Conservation (phyloP, 768 basidiomycete genomes). For the Trametes gibbosa region DNA sequence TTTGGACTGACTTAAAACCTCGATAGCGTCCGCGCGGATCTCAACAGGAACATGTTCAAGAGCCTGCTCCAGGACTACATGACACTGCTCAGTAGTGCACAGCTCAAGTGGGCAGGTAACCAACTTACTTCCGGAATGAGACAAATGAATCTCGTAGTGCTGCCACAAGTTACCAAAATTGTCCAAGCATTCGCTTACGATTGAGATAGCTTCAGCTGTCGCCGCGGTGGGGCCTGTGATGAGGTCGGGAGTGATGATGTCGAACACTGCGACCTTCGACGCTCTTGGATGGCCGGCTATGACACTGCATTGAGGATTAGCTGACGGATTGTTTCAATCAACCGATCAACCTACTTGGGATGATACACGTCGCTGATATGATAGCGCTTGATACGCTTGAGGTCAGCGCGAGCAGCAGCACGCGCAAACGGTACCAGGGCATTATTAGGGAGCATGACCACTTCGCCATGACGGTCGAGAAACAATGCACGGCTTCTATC, state of each 20-base stretch:
- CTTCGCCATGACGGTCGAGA: conserved; percentile 78
- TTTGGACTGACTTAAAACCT: conserved; percentile 66
- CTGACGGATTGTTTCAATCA: neutral
- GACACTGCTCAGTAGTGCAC: neutral
- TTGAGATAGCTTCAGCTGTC: conserved; percentile 69
- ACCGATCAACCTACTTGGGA: conserved; percentile 47
- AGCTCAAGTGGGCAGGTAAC: conserved; percentile 7
- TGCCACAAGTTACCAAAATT: conserved; percentile 67
- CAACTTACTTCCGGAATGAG: conserved; percentile 65
- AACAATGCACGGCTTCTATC: conserved; percentile 60
- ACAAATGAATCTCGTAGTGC: conserved; percentile 74
- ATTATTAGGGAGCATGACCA: conserved; percentile 71
- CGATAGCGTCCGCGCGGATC: conserved; percentile 53
- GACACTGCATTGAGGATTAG: conserved; percentile 36
- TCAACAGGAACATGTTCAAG: conserved; percentile 60
- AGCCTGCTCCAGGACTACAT: conserved; percentile 61
- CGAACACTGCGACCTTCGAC: conserved; percentile 74
- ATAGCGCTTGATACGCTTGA: conserved; percentile 77
- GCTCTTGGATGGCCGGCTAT: conserved; percentile 72
- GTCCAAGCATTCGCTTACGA: conserved; percentile 64
- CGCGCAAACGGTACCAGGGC: conserved; percentile 78
- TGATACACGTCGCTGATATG: conserved; percentile 73
- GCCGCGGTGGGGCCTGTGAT: conserved; percentile 62
- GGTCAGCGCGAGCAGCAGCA: conserved; percentile 64
- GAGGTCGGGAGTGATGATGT: conserved; percentile 79